Evolutionary conservation across 805 yeast genomes (phyloP), one percentile per base, ranked within the genome.

Genomic region (Phaffomyces antillensis): DNA sequence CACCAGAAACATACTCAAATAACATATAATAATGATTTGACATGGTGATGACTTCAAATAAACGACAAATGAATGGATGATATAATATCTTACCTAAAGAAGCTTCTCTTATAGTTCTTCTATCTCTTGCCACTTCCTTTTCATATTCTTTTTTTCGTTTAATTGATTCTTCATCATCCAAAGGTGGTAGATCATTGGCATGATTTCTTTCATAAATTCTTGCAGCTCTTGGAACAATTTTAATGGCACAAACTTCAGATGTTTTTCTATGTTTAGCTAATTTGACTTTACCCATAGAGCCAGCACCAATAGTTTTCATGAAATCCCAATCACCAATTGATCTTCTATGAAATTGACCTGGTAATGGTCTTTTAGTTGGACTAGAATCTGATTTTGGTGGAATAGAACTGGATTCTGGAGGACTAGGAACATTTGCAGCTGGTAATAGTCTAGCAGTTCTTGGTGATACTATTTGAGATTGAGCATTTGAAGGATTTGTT

Each of bases 271-370:
- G 96, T 56, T 79, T 82, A 2, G 98, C 98, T 35, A 93, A 71
- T 66, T 93, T 93, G 41, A 93, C 99, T 63, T 91, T 95, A 47
- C 99, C 99, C 99, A 93, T 93, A 0, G 96, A 88, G 4, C 99
- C 99, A 2, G 98, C 96, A 37, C 99, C 99, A 39, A 93, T 86
- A 3, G 96, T 89, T 64, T 88, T 88, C 46, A 86, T 75, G 55
- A 91, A 90, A 55, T 87, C 95, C 99, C 99, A 91, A 52, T 93
- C 96, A 13, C 98, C 99, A 44, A 91, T 83, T 5, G 96, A 76
- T 47, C 83, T 84, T 52, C 98, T 78, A 62, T 89, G 91, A 54
- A 86, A 85, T 53, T 64, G 70, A 8, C 54, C 52, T 36, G 63
- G 68, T 0, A 52, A 41, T 33, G 44, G 51, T 42, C 51, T 50